These are phyloP conservation scores for Tylopilus sp. DNA, from an alignment of 768 basidiomycete genomes.

Conservation along the genomic window DNA sequence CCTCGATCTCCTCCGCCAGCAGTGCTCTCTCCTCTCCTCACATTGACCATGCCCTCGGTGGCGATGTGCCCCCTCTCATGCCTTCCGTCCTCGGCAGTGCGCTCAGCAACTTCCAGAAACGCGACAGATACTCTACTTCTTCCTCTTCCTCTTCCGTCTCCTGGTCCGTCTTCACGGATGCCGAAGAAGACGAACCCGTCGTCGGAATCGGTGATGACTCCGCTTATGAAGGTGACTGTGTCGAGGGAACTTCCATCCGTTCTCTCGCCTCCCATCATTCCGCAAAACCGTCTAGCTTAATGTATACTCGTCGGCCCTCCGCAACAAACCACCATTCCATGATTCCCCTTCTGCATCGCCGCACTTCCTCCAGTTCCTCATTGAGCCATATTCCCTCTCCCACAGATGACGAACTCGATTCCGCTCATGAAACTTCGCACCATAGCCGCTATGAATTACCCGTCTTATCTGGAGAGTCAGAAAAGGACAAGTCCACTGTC, in stretches of 20 bases:
- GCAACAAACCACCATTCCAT: slow-evolving; percentile 65
- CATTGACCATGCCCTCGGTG: slow-evolving; percentile 48
- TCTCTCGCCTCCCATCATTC: slow-evolving; percentile 35
- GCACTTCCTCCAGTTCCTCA: slow-evolving; percentile 42
- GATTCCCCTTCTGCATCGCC: slow-evolving; percentile 53
- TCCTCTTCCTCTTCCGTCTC: slow-evolving; percentile 66
- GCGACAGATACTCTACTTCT: slow-evolving; percentile 51
- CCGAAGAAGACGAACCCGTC: slow-evolving; percentile 48
- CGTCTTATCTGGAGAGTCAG: slow-evolving; percentile 24
- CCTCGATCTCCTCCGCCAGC: slow-evolving; percentile 61
- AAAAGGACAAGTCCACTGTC: slow-evolving; percentile 27
- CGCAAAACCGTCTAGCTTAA: slow-evolving; percentile 45
- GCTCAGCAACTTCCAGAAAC: slow-evolving; percentile 42
- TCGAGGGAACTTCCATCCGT: slow-evolving; percentile 40
- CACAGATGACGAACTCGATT: slow-evolving; percentile 42
- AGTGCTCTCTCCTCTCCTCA: slow-evolving; percentile 69
- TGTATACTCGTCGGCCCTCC: slow-evolving; percentile 68
- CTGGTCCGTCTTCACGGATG: slow-evolving; percentile 65
- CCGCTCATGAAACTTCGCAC: slow-evolving; percentile 34
- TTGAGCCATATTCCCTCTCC: slow-evolving; percentile 32
- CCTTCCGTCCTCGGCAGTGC: slow-evolving; percentile 55
- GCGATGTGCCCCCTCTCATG: slow-evolving; percentile 66
- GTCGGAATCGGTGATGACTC: slow-evolving; percentile 35
- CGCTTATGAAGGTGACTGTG: slow-evolving; percentile 27
- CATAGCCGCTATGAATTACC: slow-evolving; percentile 31